Conservation (phyloP, 2,329 filamentous ascomycete genomes). For the Penicillium vulpinum region DNA sequence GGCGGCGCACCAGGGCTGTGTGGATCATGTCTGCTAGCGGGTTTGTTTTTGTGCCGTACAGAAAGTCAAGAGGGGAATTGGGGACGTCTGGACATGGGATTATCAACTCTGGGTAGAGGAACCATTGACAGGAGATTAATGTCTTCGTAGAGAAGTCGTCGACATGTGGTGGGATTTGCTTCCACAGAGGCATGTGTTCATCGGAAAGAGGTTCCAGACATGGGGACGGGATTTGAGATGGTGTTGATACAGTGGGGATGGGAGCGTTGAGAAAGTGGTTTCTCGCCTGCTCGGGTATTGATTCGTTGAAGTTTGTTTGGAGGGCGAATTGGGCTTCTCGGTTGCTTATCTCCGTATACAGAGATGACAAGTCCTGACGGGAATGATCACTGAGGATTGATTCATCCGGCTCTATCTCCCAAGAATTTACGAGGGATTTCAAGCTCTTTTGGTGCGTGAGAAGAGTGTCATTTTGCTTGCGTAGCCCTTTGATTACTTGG, state of each 20-base stretch:
- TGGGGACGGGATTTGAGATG: not conserved
- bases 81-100: slow-evolving; percentile 19
- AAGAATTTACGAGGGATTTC: slow-evolving; percentile 21
- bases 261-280: not conserved
- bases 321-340: not conserved
- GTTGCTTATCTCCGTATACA: not conserved
- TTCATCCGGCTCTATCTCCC: slow-evolving; percentile 14
- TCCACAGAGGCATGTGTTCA: slow-evolving; percentile 7
- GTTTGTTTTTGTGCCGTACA: slow-evolving; percentile 30
- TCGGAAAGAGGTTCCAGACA: not conserved
- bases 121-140: slow-evolving; percentile 15
- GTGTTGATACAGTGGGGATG: not conserved
- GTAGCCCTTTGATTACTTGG: slow-evolving; percentile 22
- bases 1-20: slow-evolving; percentile 16
- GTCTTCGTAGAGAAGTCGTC: slow-evolving; percentile 15
- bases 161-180: slow-evolving; percentile 16
- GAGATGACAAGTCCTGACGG: not conserved
- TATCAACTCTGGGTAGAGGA: slow-evolving; percentile 22
- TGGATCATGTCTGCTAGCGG: slow-evolving; percentile 28
- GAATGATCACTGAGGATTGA: not conserved
- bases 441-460: slow-evolving; percentile 19
- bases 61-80: slow-evolving; percentile 26
- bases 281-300: not conserved
- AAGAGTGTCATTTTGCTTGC: slow-evolving; percentile 25
- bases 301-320: not conserved